Conservation (phyloP, 2,329 filamentous ascomycete species). For the Pseudogymnoascus sp. region DNA sequence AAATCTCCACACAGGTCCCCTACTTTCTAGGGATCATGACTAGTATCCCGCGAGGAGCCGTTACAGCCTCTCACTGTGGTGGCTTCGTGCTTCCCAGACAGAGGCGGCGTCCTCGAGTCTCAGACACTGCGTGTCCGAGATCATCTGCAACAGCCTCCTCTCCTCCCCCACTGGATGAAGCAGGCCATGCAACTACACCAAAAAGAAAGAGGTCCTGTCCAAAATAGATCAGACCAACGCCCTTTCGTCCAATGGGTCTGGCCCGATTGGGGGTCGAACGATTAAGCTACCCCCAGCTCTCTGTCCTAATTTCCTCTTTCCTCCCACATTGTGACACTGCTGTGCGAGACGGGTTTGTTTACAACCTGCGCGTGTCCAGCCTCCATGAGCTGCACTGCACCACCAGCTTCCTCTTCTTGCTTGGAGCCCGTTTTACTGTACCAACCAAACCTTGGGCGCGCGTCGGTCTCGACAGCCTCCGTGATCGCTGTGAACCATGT, state of each 20-base stretch:
- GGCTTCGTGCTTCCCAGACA: background rate
- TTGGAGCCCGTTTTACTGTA: background rate
- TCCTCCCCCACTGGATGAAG: background rate
- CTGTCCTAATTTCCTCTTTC: background rate
- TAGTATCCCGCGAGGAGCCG: background rate
- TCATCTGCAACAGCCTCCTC: background rate
- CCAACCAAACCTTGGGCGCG: background rate
- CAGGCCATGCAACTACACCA: background rate
- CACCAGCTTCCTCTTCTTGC: background rate
- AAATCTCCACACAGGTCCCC: background rate
- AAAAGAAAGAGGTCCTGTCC: background rate
- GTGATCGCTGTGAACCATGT: background rate
- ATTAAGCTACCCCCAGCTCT: background rate
- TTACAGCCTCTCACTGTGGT: background rate
- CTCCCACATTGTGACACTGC: background rate
- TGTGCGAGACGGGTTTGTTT: background rate
- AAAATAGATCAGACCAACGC: background rate
- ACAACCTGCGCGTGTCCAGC: background rate
- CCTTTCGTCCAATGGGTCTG: background rate
- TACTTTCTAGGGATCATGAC: conserved; percentile 1
- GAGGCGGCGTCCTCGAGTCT: background rate
- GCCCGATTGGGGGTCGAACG: background rate
- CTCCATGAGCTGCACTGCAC: background rate
- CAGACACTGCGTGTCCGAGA: background rate
- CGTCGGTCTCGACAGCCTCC: background rate